Conservation (phyloP, 805 yeast species). For the Brettanomyces sp. region DNA sequence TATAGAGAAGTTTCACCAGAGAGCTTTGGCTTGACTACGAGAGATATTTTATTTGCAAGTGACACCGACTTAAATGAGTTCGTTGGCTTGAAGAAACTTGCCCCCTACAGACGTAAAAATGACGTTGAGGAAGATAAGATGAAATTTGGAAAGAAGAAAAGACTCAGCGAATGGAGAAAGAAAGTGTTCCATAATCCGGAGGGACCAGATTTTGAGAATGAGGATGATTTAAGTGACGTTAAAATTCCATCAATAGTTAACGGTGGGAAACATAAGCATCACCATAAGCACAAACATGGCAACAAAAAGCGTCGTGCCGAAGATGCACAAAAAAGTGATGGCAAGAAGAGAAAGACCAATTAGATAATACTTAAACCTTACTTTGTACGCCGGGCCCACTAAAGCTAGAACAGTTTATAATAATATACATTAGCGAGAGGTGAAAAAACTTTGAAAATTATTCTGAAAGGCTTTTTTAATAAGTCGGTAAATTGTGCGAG, state of each 20-base stretch:
- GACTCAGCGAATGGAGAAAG: constrained; percentile 84
- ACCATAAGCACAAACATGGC: constrained; percentile 1
- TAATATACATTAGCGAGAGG: too few relatives aligned
- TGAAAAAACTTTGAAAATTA: too few relatives aligned
- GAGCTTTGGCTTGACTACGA: constrained; percentile 71
- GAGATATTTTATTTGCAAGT: constrained; percentile 86
- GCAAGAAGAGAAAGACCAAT: too few relatives aligned
- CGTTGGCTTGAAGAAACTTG: constrained; percentile 84
- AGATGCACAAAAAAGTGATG: too few relatives aligned
- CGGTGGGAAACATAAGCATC: constrained; percentile 5
- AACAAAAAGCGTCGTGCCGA: background rate
- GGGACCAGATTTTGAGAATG: constrained; percentile 16
- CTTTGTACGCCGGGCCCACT: too few relatives aligned
- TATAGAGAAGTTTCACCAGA: constrained; percentile 96
- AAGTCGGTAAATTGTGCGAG: too few relatives aligned
- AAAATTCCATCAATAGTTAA: constrained; percentile 21
- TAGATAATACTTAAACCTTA: too few relatives aligned
- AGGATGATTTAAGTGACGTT: constrained; percentile 16
- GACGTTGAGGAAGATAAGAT: constrained; percentile 67
- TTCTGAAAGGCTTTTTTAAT: too few relatives aligned
- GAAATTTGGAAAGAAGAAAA: constrained; percentile 72
- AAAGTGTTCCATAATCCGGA: constrained; percentile 61
- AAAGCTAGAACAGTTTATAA: too few relatives aligned
- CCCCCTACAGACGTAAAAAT: constrained; percentile 81
- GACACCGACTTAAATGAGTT: constrained; percentile 77